Evolutionary conservation across 805 yeast genomes (phyloP).

Genomic region (Metschnikowia shivogae): DNA sequence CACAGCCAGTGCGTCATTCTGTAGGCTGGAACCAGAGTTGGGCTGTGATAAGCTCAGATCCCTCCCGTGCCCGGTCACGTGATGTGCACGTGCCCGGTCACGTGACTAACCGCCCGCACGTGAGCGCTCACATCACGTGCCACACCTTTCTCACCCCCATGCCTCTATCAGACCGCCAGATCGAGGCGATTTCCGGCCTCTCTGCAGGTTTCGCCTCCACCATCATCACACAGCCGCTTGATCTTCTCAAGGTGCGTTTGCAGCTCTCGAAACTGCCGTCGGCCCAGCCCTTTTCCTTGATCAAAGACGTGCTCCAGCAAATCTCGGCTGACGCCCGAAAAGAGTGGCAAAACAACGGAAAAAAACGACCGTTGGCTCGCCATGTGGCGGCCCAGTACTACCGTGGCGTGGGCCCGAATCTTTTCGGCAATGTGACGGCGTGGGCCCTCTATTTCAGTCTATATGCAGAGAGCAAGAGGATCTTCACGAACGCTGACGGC

Average conservation of each 20-base stretch:
- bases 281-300: constrained; percentile 18
- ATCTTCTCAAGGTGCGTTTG: constrained; percentile 74
- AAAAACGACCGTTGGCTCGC: constrained; percentile 2
- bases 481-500: constrained; percentile 12
- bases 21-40: too few species aligned
- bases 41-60: too few species aligned
- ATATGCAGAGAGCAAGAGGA: constrained; percentile 57
- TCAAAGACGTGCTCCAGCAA: constrained; percentile 19
- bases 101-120: neutral
- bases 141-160: neutral
- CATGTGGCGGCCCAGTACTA: constrained; percentile 35
- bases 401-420: constrained; percentile 75
- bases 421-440: constrained; percentile 78
- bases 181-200: constrained; percentile 67
- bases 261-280: constrained; percentile 47
- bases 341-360: constrained; percentile 6
- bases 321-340: constrained; percentile 20
- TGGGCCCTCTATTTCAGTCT: constrained; percentile 87
- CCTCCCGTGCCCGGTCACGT: too few species aligned
- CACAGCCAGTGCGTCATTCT: too few species aligned
- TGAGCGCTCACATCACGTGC: neutral
- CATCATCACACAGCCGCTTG: constrained; percentile 81
- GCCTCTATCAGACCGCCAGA: constrained; percentile 23
- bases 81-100: too few species aligned
- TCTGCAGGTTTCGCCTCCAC: constrained; percentile 82